Base-by-base conservation (phyloP, 2,329 filamentous ascomycete species). In the Fusarium continuum region DNA sequence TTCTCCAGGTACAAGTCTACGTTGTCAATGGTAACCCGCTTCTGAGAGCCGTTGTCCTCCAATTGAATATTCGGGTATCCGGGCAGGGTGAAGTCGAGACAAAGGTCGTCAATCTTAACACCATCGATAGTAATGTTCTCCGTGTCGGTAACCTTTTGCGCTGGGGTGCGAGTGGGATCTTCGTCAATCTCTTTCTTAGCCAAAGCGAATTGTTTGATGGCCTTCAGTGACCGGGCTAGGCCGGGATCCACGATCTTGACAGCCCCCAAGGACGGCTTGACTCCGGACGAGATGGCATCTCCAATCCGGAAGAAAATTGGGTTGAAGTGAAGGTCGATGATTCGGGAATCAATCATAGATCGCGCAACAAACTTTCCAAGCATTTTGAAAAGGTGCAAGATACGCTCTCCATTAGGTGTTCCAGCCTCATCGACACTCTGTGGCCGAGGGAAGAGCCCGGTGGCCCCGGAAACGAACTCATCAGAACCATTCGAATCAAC, bases 321-420 rank as follows among this genome's bases (percentile, higher is more conserved):
- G 73, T 97, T 99, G 78, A 99, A 95, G 52, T 94, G 95, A 66
- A 99, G 88, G 71, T 99, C 95, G 68, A 99, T 97, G 74, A 99
- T 98, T 49, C 95, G 88, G 1, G 94, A 97, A 75, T 99, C 95
- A 48, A 99, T 89, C 95, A 99, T 98, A 1, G 95, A 97, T 45
- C 95, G 88, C 25, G 96, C 95, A 41, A 98, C 93, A 75, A 99
- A 99, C 73, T 97, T 98, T 69, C 95, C 95, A 19, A 99, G 88
- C 73, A 94, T 90, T 76, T 90, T 96, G 81, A 97, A 99, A 16
- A 97, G 80, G 69, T 95, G 89, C 28, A 97, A 80, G 34, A 96
- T 89, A 68, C 92, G 91, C 77, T 94, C 91, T n/a, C 93, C 93
- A 55, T 91, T 90, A 40, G 95, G 90, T 8, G 86, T 85, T 3